Base-by-base conservation (phyloP, 768 basidiomycete species). In the Lactarius evosmus region DNA sequence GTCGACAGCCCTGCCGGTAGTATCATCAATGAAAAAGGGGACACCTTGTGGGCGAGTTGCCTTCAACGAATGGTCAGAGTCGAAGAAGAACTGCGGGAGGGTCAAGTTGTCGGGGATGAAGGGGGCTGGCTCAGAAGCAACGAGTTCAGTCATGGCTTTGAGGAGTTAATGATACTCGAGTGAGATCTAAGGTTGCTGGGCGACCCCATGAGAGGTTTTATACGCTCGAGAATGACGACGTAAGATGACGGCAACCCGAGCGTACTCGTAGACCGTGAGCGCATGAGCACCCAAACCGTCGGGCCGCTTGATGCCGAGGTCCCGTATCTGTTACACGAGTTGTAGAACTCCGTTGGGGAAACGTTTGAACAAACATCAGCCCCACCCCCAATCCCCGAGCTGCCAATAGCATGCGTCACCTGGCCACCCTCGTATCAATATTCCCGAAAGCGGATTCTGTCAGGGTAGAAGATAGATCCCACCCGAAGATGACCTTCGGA, bases 31-130 rank as follows among this genome's bases (percentile, higher is more conserved):
- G 58, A 89, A 75, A 79, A 82, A 87, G 8, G 86, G 85, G 7
- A 74, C 69, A 38, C 76, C 74, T 0, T 73, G 65, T 25, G 77
- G 78, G 56, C 85, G 76, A 11, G 69, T n/a, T 0, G 86, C 86
- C 44, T 81, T 71, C 8, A 76, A 57, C 8, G 78, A 73, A 49
- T 81, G 75, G 27, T 74, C 71, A 27, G 70, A 72, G 58, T 83
- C 80, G 19, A 89, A 77, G 51, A 89, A 77, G 70, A 89, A 89
- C 72, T 89, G 88, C 7, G 87, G 82, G 9, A 89, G 76, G 25
- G 82, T 83, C 44, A 88, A 74, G 73, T 88, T 72, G 68, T 88
- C 85, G 17, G 87, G 87, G 58, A 87, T 83, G 41, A 69, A 67
- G 57, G 76, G 75, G 53, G 80, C 69, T 14, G 74, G 60, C 44